These are phyloP conservation scores for Penicillium brasilianum DNA, from an alignment of 2,329 filamentous ascomycete genomes.

Conservation along the genomic window DNA sequence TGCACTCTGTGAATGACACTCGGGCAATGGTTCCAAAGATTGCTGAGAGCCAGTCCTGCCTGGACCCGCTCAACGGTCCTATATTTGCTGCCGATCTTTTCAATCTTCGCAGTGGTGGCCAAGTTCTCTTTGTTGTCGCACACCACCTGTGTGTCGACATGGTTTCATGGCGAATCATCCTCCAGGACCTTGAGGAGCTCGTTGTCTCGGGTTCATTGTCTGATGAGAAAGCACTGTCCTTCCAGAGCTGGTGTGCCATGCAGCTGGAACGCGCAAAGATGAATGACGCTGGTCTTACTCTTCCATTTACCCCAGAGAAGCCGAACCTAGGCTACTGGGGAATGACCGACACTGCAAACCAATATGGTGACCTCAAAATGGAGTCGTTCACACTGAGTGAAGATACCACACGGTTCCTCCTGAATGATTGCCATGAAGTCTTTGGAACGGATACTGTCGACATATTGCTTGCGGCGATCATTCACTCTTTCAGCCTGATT, in stretches of 20 bases:
- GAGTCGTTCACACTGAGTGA: constrained; percentile 42
- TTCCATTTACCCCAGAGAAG: constrained; percentile 39
- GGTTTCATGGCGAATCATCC: constrained; percentile 43
- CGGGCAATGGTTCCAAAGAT: constrained; percentile 35
- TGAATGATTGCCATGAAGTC: constrained; percentile 39
- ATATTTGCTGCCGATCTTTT: constrained; percentile 49
- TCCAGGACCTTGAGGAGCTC: constrained; percentile 44
- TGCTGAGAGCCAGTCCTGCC: constrained; percentile 37
- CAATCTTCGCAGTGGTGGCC: constrained; percentile 40
- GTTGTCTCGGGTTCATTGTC: constrained; percentile 40
- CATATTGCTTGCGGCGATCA: constrained; percentile 43
- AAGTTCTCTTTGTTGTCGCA: constrained; percentile 37
- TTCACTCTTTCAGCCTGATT: constrained; percentile 51
- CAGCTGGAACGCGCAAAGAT: constrained; percentile 37
- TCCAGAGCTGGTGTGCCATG: constrained; percentile 46
- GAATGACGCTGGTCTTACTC: constrained; percentile 16
- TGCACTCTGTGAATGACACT: constrained; percentile 31
- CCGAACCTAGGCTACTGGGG: constrained; percentile 46
- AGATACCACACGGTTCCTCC: constrained; percentile 38
- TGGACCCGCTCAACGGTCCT: constrained; percentile 41
- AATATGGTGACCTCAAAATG: constrained; percentile 43
- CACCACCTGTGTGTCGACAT: constrained; percentile 39
- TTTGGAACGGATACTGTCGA: constrained; percentile 47
- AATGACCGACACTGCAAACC: constrained; percentile 38
- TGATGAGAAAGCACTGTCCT: constrained; percentile 43